Percentiles rank a stretch among this genome's conserved stretches.
These are phyloP conservation scores for Mycena pura DNA, from an alignment of 768 basidiomycete species.

Conservation along the genomic window DNA sequence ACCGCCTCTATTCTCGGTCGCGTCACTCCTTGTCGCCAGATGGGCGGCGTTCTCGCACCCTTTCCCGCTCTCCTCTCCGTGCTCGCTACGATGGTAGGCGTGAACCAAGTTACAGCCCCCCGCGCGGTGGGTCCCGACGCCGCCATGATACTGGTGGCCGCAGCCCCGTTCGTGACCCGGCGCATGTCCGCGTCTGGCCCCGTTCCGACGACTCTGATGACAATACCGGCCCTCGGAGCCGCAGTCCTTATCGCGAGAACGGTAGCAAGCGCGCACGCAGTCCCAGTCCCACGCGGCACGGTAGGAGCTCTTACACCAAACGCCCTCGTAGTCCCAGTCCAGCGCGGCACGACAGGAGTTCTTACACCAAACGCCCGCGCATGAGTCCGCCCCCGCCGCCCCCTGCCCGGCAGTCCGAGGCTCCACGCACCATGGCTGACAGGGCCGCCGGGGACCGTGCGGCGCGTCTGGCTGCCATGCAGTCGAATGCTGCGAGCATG, in stretches of 20 bases:
- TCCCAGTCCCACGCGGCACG: constrained; percentile 39
- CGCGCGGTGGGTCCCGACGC: constrained; percentile 39
- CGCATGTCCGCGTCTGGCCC: constrained; percentile 49
- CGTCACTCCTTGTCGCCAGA: constrained; percentile 55
- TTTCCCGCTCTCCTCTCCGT: constrained; percentile 29
- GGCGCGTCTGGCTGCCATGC: constrained; percentile 92
- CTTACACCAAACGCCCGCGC: constrained; percentile 57
- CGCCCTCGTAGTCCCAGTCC: constrained; percentile 54
- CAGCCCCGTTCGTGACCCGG: constrained; percentile 38
- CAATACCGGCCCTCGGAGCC: constrained; percentile 20
- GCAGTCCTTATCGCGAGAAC: constrained; percentile 28
- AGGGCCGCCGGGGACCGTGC: constrained; percentile 63
- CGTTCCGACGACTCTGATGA: constrained; percentile 62
- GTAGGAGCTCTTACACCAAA: constrained; percentile 45
- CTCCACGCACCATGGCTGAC: constrained; percentile 31
- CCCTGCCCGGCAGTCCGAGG: constrained; percentile 19
- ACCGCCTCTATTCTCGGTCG: constrained; percentile 44
- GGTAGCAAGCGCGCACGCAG: constrained; percentile 50
- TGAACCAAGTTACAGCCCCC: constrained; percentile 37
- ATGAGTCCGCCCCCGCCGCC: constrained; percentile 49
- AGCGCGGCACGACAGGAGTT: constrained; percentile 32
- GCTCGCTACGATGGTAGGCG: constrained; percentile 37
- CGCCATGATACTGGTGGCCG: constrained; percentile 37
- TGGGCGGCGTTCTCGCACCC: constrained; percentile 40
- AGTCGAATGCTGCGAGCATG: constrained; percentile 71